These are phyloP conservation scores for Ogataea degrootiae DNA, from an alignment of 805 yeast species.

Conservation along the genomic window DNA sequence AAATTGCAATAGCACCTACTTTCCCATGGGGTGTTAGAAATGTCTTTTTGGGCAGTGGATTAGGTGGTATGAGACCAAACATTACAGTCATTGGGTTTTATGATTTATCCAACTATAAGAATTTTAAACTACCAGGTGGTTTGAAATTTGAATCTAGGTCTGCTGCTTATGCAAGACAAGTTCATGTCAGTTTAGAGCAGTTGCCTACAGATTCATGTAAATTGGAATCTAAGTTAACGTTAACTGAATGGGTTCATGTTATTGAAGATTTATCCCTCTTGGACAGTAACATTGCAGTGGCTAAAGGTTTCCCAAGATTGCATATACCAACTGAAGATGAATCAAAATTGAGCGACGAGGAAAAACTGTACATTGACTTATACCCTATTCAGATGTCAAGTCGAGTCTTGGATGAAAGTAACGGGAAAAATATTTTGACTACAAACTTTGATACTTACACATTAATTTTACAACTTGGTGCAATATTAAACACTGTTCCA, in stretches of 20 bases:
- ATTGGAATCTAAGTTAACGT: constrained; percentile 61
- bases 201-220: constrained; percentile 66
- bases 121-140: constrained; percentile 13
- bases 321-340: constrained; percentile 52
- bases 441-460: constrained; percentile 97
- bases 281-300: constrained; percentile 91
- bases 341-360: constrained; percentile 23
- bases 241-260: constrained; percentile 86
- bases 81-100: constrained; percentile 89
- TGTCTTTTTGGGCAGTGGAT: constrained; percentile 85
- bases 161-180: constrained; percentile 21
- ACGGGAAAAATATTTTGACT: constrained; percentile 62
- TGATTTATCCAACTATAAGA: constrained; percentile 41
- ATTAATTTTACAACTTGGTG: constrained; percentile 87
- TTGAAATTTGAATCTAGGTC: constrained; percentile 23
- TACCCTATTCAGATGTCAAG: constrained; percentile 98
- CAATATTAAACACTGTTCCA: constrained; percentile 87
- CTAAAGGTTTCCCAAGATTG: constrained; percentile 74
- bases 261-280: constrained; percentile 84
- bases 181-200: constrained; percentile 13
- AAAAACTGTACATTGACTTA: constrained; percentile 66
- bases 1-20: constrained; percentile 80
- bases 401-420: constrained; percentile 59
- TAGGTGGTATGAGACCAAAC: constrained; percentile 98
- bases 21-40: constrained; percentile 95